Evolutionary conservation across 1,284 basidiomycete species (phyloP).

Genomic region (Coriolopsis trogii): DNA sequence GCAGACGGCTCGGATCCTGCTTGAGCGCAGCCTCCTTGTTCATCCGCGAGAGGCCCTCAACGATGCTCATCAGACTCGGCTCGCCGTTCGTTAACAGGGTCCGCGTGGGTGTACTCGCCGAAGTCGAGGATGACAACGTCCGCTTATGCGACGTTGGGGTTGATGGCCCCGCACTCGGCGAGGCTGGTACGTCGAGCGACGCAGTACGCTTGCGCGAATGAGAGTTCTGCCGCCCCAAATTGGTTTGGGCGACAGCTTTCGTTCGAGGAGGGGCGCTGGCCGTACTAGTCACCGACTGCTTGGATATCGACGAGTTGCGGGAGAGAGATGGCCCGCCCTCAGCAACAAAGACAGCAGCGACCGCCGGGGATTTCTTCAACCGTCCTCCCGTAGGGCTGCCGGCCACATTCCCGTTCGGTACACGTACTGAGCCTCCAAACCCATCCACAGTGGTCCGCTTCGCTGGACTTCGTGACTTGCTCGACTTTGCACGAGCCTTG

Average conservation of each 20-base stretch:
- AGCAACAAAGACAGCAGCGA: slow-evolving; percentile 1
- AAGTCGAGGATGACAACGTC: slow-evolving; percentile 18
- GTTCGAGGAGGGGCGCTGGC: slow-evolving; percentile 27
- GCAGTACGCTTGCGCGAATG: slow-evolving; percentile 20
- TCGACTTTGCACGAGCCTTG: slow-evolving; percentile 18
- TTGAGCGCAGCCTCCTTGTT: slow-evolving; percentile 35
- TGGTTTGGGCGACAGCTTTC: slow-evolving; percentile 1
- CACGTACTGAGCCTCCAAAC: slow-evolving; percentile 5
- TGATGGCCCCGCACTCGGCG: slow-evolving; percentile 4
- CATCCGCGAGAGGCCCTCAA: slow-evolving; percentile 57
- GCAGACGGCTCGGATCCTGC: slow-evolving; percentile 34
- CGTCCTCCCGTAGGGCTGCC: slow-evolving; percentile 1
- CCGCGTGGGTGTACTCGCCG: slow-evolving; percentile 1
- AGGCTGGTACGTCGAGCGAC: slow-evolving; percentile 24
- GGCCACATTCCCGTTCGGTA: neutral
- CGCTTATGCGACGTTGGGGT: slow-evolving; percentile 17
- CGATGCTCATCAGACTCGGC: slow-evolving; percentile 66
- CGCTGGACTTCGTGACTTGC: slow-evolving; percentile 17
- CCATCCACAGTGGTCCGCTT: slow-evolving; percentile 14
- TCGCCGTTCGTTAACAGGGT: slow-evolving; percentile 25
- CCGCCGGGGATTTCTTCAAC: slow-evolving; percentile 10
- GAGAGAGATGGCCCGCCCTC: slow-evolving; percentile 27
- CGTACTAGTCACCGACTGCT: slow-evolving; percentile 28
- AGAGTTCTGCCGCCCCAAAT: slow-evolving; percentile 8
- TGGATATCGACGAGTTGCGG: slow-evolving; percentile 34